Base-by-base conservation (phyloP, 2,329 filamentous ascomycete genomes). In the Pseudogymnoascus sp. region DNA sequence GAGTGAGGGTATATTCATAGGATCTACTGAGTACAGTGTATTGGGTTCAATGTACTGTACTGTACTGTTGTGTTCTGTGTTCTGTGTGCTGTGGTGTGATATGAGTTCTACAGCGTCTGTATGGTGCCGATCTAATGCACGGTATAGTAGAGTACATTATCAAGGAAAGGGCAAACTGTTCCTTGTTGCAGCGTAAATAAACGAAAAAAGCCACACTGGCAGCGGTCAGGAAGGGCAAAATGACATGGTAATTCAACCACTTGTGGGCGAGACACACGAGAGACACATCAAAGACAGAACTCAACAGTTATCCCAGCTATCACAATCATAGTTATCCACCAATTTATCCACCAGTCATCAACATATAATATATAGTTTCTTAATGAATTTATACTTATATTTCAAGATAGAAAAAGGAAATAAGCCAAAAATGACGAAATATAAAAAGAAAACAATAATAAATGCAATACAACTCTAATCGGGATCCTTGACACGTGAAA, bases 381-480 rank as follows among this genome's bases (percentile, higher is more conserved):
- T 10, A 11, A 31, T 33, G 26, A 33, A 33, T 56, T 33, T 56
- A 56, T 56, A 19, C 28, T 33, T 33, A 56, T 33, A 56, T 33
- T 33, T 33, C 50, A 56, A 33, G 4, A 14, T 19, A 12, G 5
- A 33, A 33, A 33, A 33, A 19, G 11, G 19, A 56, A 26, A 7
- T 0, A 33, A 56, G 26, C 50, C 50, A 6, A 33, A 33, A 19
- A 56, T 56, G 50, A 33, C 50, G 50, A 33, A 53, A 56, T 56
- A 33, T 56, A 33, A 33, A 56, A 56, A 56, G 50, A 33, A 56
- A 56, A 53, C 46, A 24, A 22, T 56, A 33, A 33, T 33, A 56
- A 78, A 50, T 28, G 43, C 43, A 50, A 33, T 56, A 56, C 43
- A 56, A 56, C 46, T 56, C 46, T 33, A 56, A 56, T 33, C 28